Base-by-base conservation (phyloP, 345 rosid genomes). In the Geranium brycei region DNA sequence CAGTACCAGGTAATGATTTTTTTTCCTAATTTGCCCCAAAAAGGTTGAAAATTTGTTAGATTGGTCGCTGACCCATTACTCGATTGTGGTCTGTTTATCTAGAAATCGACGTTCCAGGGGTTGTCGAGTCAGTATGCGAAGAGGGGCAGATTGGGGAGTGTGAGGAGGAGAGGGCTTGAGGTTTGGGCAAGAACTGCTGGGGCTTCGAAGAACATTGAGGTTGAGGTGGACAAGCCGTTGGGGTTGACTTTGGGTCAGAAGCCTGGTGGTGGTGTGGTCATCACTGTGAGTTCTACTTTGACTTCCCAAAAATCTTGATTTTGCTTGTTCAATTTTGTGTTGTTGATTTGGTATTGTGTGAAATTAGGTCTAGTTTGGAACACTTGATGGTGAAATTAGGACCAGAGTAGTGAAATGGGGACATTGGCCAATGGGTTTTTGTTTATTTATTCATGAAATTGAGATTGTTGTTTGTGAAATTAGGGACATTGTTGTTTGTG, bases 211-310 rank as follows among this genome's bases (percentile, higher is more conserved):
- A 78, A 68, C 17, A 83, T 91, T 62, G 98, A 91, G 80, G 98
- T 75, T 60, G 98, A 91, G 68, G 96, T 91, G 55, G 98, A 92
- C 79, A 92, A 92, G 84, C 98, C 98, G 59, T 65, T 91, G 3
- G 98, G 98, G 63, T 78, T 91, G 68, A 91, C 96, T 65, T 65
- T 92, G 67, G 98, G 98, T 56, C 98, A 87, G 58, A 92, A 89
- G 76, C 62, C 83, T 69, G 91, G 88, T 12, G 96, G 98, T 19
- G 98, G 92, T 68, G 98, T 91, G 11, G 82, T 89, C 74, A 83
- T 91, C 82, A 81, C 96, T 16, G 98, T 91, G 65, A 80, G 95
- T 40, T 55, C 2, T 28, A 47, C 60, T n/a, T 19, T 31, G 68
- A 17, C 17, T 57, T 35, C 61, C 31, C 32, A 30, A 17, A 30